phyloP scores from a whole-genome alignment of 768 basidiomycete genomes.

The Lentinula detonsa region DNA sequence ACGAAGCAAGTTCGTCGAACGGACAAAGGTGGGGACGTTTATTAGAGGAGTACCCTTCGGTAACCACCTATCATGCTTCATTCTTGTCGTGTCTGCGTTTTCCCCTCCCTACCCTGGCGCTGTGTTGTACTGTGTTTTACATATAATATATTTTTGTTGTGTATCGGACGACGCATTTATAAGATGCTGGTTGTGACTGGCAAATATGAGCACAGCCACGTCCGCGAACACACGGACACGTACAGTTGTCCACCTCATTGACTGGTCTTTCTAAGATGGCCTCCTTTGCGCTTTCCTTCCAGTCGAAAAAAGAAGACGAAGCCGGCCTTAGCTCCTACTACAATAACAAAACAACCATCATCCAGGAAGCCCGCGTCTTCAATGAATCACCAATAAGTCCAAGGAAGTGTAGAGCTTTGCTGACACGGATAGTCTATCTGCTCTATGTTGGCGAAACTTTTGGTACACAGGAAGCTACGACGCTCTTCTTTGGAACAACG shows the following conservation, averaged over 20 bases:
- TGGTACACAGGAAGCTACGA: conserved; percentile 92
- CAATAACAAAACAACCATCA: conserved; percentile 96
- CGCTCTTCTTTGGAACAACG: conserved; percentile 96
- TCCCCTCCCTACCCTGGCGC: neutral
- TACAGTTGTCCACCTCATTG: conserved; percentile 14
- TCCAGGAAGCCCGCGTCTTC: conserved; percentile 98
- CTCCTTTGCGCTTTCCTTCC: conserved; percentile 63
- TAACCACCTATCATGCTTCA: neutral
- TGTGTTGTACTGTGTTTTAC: neutral
- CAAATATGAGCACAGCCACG: neutral
- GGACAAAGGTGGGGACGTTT: neutral
- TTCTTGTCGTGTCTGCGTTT: neutral
- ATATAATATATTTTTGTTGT: neutral
- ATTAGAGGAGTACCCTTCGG: neutral
- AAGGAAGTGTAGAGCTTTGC: conserved; percentile 90
- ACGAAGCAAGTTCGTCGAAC: neutral
- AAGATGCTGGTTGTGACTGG: too few relatives aligned
- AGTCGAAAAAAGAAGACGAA: conserved; percentile 97
- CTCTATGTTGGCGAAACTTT: conserved; percentile 96
- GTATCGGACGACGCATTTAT: neutral
- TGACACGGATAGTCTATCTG: conserved; percentile 95
- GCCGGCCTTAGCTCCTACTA: conserved; percentile 86
- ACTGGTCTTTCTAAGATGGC: conserved; percentile 29
- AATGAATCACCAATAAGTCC: conserved; percentile 99
- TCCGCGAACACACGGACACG: conserved; percentile 27